These are phyloP conservation scores for Thinopyrum elongatum DNA, from an alignment of 176 grass and related monocot species.

Conservation along the genomic window DNA sequence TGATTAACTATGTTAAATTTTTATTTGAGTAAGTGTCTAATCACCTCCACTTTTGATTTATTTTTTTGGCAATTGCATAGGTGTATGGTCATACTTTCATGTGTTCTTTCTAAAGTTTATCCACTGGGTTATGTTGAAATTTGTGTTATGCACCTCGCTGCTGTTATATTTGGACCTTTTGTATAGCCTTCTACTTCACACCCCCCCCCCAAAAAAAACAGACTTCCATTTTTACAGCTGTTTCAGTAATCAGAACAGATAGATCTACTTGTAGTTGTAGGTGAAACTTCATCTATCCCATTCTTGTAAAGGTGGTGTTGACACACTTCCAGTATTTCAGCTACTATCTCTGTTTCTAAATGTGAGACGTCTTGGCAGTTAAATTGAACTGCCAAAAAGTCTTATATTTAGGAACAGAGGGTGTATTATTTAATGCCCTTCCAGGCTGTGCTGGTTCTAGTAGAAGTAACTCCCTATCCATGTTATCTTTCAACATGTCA, in stretches of 20 bases:
- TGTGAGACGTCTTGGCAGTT: too few species aligned
- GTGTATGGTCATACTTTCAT: not conserved
- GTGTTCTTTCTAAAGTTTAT: conserved; percentile 1
- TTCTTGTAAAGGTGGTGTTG: not conserved
- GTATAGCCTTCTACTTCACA: not conserved
- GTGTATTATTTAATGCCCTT: too few species aligned
- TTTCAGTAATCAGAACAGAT: conserved; percentile 10
- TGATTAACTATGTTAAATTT: conserved; percentile 96
- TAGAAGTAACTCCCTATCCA: not conserved
- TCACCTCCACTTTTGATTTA: not conserved
- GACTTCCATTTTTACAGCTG: not conserved
- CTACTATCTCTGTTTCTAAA: not conserved
- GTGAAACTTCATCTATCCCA: not conserved
- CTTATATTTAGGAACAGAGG: too few species aligned
- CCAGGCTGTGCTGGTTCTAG: not conserved
- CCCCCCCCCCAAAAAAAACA: not conserved
- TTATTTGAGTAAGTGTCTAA: conserved; percentile 86
- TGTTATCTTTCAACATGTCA: not conserved
- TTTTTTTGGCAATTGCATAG: not conserved
- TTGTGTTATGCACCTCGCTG: not conserved
- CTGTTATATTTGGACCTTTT: not conserved
- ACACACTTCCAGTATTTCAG: not conserved
- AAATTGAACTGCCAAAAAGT: too few species aligned
- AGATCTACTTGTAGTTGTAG: not conserved
- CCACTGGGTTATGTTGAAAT: not conserved